Conservation (phyloP, 352 stramenopile species). For the Globisporangium splendens region DNA sequence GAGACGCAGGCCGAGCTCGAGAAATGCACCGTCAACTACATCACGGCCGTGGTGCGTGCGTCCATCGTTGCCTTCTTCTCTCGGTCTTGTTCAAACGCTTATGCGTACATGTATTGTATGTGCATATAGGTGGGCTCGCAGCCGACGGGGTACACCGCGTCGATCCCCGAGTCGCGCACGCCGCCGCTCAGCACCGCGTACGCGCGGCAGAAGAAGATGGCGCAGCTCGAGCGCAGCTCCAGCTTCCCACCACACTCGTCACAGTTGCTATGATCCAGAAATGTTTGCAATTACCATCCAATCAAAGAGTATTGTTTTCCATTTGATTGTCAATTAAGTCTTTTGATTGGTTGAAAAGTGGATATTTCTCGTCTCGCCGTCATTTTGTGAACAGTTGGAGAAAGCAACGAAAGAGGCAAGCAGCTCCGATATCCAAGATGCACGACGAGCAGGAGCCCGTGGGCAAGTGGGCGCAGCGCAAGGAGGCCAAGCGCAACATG, state of each 20-base stretch:
- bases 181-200: constrained; percentile 40
- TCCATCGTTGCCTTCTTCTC: background rate
- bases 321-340: background rate
- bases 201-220: constrained; percentile 23
- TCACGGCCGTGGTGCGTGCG: constrained; percentile 32
- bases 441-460: constrained; percentile 41
- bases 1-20: constrained; percentile 33
- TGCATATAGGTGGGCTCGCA: constrained; percentile 37
- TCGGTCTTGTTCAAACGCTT: no score
- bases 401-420: background rate
- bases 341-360: constrained; percentile 7
- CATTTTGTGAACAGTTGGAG: background rate
- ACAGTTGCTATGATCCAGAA: no score
- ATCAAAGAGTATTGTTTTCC: constrained; percentile 6
- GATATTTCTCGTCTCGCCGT: background rate
- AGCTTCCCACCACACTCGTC: constrained; percentile 18
- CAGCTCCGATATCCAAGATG: constrained; percentile 16
- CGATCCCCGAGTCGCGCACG: constrained; percentile 37
- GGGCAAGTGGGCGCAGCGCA: constrained; percentile 61
- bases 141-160: constrained; percentile 44
- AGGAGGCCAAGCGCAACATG: constrained; percentile 80
- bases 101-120: background rate
- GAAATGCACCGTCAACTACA: constrained; percentile 56
- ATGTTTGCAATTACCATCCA: constrained; percentile 15
- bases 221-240: constrained; percentile 13